phyloP scores from a whole-genome alignment of 257 asterid species.

The Paraleonurus japonicus region DNA sequence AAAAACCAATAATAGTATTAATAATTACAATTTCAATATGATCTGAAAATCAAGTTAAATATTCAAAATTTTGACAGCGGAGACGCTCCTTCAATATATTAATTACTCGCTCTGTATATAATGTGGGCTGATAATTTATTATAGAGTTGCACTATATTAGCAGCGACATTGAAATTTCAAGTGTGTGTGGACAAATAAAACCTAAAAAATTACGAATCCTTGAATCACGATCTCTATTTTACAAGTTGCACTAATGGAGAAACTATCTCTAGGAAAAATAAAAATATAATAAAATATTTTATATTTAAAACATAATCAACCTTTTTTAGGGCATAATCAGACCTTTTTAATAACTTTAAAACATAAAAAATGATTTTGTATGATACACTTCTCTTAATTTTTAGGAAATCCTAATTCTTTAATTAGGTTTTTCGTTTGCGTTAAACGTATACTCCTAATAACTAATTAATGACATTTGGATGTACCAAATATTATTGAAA shows the following conservation, averaged over 20 bases:
- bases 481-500: neutral
- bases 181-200: neutral
- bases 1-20: too few species aligned
- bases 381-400: neutral
- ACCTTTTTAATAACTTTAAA: constrained; percentile 28
- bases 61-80: neutral
- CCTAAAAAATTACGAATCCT: neutral
- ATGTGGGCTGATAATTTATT: neutral
- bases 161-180: neutral
- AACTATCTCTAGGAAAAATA: too few species aligned
- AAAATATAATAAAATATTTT: too few species aligned
- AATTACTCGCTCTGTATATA: neutral
- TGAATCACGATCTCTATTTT: too few species aligned
- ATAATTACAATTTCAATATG: too few species aligned
- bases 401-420: constrained; percentile 40
- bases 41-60: too few species aligned
- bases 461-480: neutral
- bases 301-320: too few species aligned
- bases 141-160: neutral
- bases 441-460: neutral
- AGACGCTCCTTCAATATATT: neutral
- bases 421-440: neutral
- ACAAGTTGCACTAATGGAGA: too few species aligned
- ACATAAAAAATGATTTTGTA: too few species aligned
- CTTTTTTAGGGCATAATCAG: too few species aligned